Evolutionary conservation across 2,329 filamentous ascomycete genomes (phyloP).

Genomic region (Alternaria triticimaculans): DNA sequence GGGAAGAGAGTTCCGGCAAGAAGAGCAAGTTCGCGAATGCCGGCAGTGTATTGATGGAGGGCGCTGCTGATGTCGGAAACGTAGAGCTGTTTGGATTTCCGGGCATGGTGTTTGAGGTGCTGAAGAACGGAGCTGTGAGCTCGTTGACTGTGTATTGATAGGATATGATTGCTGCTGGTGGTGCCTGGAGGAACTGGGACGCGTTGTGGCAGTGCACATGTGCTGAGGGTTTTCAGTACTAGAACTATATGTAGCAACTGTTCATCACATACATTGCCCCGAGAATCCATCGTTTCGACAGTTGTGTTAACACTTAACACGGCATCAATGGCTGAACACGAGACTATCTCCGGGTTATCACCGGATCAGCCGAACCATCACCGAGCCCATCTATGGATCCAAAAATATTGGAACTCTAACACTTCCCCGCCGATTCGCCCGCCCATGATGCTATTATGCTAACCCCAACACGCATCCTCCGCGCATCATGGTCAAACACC

Average conservation of each 20-base stretch:
- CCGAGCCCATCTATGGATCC: constrained; percentile 10
- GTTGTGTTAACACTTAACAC: not conserved
- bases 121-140: constrained; percentile 90
- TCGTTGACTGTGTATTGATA: constrained; percentile 84
- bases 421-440: constrained; percentile 11
- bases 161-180: not conserved
- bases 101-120: constrained; percentile 90
- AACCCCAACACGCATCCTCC: constrained; percentile 45
- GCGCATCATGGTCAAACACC: constrained; percentile 53
- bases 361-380: constrained; percentile 21
- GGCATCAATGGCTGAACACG: too few species aligned
- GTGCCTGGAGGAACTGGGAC: not conserved
- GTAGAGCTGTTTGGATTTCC: constrained; percentile 94
- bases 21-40: constrained; percentile 44
- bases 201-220: not conserved
- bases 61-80: constrained; percentile 65
- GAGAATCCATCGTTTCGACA: not conserved
- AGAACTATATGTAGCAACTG: too few species aligned
- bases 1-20: constrained; percentile 70
- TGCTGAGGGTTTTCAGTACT: too few species aligned
- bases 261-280: too few species aligned
- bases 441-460: constrained; percentile 49
- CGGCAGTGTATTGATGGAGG: constrained; percentile 49
- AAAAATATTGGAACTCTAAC: constrained; percentile 21
- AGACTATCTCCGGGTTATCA: constrained; percentile 12